Evolutionary conservation across 1,139 yeast species (phyloP).

Genomic region (Suhomyces terraborum): DNA sequence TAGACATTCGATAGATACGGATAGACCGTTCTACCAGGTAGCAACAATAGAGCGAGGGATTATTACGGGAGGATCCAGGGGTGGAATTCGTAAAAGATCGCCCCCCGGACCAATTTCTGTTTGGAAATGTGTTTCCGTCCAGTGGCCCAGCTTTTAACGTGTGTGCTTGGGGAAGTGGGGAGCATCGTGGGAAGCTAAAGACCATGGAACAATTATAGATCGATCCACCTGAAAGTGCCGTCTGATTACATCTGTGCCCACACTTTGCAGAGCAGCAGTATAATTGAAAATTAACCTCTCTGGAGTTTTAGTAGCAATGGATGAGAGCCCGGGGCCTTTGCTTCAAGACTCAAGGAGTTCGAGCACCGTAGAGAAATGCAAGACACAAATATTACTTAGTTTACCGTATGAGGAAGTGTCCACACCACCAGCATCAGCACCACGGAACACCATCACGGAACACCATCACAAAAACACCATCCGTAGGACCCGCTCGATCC

Average conservation of each 20-base stretch:
- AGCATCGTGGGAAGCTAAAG: too few relatives aligned
- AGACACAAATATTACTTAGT: constrained; percentile 4
- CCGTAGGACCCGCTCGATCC: not conserved
- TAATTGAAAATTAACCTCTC: not conserved
- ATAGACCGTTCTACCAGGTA: not conserved
- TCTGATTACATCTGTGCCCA: not conserved
- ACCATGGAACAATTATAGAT: too few relatives aligned
- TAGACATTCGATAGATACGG: not conserved
- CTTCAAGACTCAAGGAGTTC: too few relatives aligned
- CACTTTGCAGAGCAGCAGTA: not conserved
- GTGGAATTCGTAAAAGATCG: too few relatives aligned
- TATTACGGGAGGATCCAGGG: too few relatives aligned
- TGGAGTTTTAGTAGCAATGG: constrained; percentile 3
- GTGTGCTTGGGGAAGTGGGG: too few relatives aligned
- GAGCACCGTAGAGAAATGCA: too few relatives aligned
- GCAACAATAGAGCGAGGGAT: too few relatives aligned
- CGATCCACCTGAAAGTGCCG: too few relatives aligned
- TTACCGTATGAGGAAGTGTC: constrained; percentile 4
- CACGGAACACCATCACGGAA: not conserved
- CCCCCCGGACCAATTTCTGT: too few relatives aligned
- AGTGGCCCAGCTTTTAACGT: too few relatives aligned
- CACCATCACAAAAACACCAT: not conserved
- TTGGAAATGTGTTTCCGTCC: too few relatives aligned
- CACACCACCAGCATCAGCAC: not conserved
- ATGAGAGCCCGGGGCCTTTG: constrained; percentile 4